A percentile compares a stretch with the other conserved stretches of the same genome.
phyloP scores from a whole-genome alignment of 495 filamentous ascomycete genomes.

The Cenococcum geophilum region DNA sequence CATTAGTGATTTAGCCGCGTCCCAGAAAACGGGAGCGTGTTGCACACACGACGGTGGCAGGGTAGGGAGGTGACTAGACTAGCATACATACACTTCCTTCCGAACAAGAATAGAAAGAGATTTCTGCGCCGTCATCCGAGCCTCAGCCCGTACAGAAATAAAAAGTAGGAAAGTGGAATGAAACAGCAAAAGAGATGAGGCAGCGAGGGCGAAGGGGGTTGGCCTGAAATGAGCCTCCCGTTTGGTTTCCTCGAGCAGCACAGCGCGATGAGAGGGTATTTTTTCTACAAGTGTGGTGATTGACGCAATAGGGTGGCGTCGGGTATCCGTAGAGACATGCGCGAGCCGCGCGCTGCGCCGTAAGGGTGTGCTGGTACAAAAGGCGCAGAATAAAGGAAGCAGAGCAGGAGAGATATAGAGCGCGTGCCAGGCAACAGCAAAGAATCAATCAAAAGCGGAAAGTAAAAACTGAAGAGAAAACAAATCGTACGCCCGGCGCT shows the following conservation, averaged over 20 bases:
- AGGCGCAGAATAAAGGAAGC: background rate
- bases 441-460: background rate
- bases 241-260: background rate
- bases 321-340: conserved; percentile 33
- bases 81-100: too few species aligned
- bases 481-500: conserved; percentile 23
- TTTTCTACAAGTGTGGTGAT: background rate
- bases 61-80: too few species aligned
- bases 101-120: too few species aligned
- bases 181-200: background rate
- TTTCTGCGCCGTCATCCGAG: background rate
- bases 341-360: conserved; percentile 13
- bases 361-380: background rate
- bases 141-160: background rate
- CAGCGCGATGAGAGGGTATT: background rate
- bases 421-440: conserved; percentile 5
- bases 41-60: too few species aligned
- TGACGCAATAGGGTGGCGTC: conserved; percentile 6
- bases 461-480: conserved; percentile 3
- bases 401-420: background rate
- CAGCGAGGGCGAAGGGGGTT: background rate
- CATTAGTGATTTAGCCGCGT: too few species aligned
- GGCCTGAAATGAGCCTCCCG: background rate
- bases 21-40: too few species aligned
- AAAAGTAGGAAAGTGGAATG: background rate